phyloP scores from a whole-genome alignment of 176 grass and related monocot genomes.

The Musa acuminata region DNA sequence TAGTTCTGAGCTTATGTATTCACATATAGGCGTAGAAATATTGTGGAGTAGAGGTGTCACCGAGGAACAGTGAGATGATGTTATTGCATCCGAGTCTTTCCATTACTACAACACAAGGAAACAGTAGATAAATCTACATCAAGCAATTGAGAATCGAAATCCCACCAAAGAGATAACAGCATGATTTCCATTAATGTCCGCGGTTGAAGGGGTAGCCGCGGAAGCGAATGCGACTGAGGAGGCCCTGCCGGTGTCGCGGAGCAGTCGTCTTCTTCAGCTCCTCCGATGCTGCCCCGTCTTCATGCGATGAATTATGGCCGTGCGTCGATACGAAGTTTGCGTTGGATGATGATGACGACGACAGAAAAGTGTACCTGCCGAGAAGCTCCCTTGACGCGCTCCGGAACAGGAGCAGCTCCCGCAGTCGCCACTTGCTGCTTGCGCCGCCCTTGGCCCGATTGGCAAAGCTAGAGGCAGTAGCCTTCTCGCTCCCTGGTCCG shows the following conservation, averaged over 20 bases:
- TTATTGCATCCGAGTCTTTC: too few relatives aligned
- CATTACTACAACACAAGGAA: too few relatives aligned
- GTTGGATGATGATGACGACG: background rate
- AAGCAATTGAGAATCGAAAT: too few relatives aligned
- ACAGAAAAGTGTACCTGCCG: constrained; percentile 35
- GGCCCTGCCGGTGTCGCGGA: constrained; percentile 17
- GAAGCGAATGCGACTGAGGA: constrained; percentile 52
- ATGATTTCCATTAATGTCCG: background rate
- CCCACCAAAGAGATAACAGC: too few relatives aligned
- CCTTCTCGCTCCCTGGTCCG: constrained; percentile 11
- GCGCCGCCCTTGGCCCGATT: background rate
- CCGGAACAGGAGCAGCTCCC: constrained; percentile 84
- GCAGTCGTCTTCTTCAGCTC: constrained; percentile 12
- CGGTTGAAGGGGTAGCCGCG: background rate
- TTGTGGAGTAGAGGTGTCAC: too few relatives aligned
- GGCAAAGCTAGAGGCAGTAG: background rate
- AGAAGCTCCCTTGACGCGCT: constrained; percentile 32
- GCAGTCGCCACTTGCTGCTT: constrained; percentile 68
- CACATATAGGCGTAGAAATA: too few relatives aligned
- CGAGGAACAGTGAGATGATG: too few relatives aligned
- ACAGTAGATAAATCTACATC: too few relatives aligned
- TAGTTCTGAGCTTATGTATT: too few relatives aligned
- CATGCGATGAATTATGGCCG: background rate
- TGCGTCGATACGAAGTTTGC: constrained; percentile 2
- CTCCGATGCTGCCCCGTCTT: constrained; percentile 14